Evolutionary conservation across 352 stramenopile genomes (phyloP).

Genomic region (Globisporangium spiculum): DNA sequence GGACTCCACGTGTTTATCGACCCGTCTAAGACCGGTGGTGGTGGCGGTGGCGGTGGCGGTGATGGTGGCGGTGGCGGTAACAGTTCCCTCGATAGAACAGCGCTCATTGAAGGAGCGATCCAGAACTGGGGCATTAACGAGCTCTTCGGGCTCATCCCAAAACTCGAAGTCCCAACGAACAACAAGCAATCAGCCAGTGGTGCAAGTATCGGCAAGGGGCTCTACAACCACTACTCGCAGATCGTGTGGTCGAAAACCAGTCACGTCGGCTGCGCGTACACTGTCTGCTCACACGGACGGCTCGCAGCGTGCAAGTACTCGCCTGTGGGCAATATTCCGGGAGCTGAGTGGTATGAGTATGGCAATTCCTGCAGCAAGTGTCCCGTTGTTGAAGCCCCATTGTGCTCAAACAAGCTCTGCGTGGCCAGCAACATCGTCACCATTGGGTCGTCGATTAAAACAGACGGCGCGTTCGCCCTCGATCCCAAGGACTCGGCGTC

Average conservation of each 20-base stretch:
- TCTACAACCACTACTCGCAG: slow-evolving; percentile 18
- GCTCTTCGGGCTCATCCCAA: slow-evolving; percentile 12
- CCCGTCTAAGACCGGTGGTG: background rate
- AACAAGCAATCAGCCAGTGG: background rate
- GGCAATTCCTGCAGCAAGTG: slow-evolving; percentile 11
- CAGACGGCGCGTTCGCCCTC: background rate
- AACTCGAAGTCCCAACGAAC: slow-evolving; percentile 3
- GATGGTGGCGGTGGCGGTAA: background rate
- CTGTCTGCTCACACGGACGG: background rate
- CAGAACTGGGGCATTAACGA: slow-evolving; percentile 16
- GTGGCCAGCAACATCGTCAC: background rate
- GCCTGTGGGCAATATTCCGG: slow-evolving; percentile 7
- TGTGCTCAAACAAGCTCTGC: slow-evolving; percentile 6
- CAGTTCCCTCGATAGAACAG: background rate
- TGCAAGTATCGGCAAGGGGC: slow-evolving; percentile 4
- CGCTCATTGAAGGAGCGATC: slow-evolving; percentile 18
- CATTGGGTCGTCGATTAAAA: background rate
- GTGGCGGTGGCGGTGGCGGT: background rate
- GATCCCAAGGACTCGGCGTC: background rate
- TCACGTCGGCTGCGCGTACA: slow-evolving; percentile 18
- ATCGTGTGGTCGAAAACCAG: slow-evolving; percentile 18
- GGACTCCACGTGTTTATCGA: slow-evolving; percentile 18
- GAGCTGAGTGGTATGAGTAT: slow-evolving; percentile 12
- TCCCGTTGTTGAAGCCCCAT: background rate
- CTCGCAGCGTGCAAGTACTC: slow-evolving; percentile 19